Evolutionary conservation across 192 early-diverging fungal species (phyloP), one percentile per base, ranked within the genome.

Genomic region (Linnemannia zychae): DNA sequence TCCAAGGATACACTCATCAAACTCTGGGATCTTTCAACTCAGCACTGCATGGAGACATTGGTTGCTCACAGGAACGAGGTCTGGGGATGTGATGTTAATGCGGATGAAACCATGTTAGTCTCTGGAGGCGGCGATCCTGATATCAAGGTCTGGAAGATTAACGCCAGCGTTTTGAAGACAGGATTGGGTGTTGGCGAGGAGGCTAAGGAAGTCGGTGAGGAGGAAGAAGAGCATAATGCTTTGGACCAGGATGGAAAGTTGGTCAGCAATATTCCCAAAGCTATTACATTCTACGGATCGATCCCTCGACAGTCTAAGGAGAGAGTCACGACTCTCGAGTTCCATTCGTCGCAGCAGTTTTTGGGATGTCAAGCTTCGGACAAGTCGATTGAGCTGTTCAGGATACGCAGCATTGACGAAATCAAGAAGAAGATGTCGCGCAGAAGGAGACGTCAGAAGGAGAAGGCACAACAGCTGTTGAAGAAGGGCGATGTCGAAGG

Each of bases 1-100:
- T 97, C 97, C 74, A 99, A 99, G 87, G 98, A 99, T 85, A 96
- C 98, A 16, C 91, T 99, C 81, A 83, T 99, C 46, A 99, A 99
- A 88, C 87, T 98, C 68, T 99, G 98, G 98, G 98, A 99, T 87
- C 88, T 99, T 47, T 90, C 93, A n/a, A 96, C 96, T 34, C 95
- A 95, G 80, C 95, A 96, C 87, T 99, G 98, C 76, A 94, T 97
- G 69, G 97, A 99, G 87, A 99, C 98, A 52, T 81, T 99, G 68
- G 94, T 97, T 3, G 93, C 93, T 24, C 98, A 99, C 77, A 95
- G 98, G 75, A 96, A 93, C 75, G 98, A 99, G 82, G 95, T 98
- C 18, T 99, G 98, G 98, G 91, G 93, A 12, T 88, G 97, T 84
- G 98, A 93, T 40, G 85, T 93, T 24, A 92, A 91, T 40, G 87